These are phyloP conservation scores for Ganoderma sinense DNA, from an alignment of 1,284 basidiomycete genomes.

Conservation along the genomic window DNA sequence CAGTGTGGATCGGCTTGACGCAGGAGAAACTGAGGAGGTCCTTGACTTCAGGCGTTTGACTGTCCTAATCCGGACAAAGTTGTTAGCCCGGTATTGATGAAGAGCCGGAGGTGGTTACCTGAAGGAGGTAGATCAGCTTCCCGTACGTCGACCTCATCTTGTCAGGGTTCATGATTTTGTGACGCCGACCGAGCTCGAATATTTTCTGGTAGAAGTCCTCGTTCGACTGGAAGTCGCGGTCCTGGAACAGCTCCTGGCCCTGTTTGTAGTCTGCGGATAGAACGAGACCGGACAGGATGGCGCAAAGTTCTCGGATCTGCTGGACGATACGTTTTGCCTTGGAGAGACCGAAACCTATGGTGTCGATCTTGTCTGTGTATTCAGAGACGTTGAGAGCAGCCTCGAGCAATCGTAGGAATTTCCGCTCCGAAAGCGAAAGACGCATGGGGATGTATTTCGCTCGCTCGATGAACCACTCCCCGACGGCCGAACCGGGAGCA, in stretches of 20 bases:
- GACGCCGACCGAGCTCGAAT: slow-evolving; percentile 81
- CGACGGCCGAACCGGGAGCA: slow-evolving; percentile 61
- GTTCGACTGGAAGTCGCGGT: slow-evolving; percentile 80
- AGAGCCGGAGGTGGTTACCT: slow-evolving; percentile 49
- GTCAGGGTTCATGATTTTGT: slow-evolving; percentile 89
- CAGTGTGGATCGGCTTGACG: slow-evolving; percentile 76
- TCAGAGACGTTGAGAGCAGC: slow-evolving; percentile 83
- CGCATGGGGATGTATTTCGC: slow-evolving; percentile 81
- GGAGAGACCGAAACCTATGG: slow-evolving; percentile 72
- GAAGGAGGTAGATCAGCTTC: slow-evolving; percentile 82
- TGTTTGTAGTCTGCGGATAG: slow-evolving; percentile 84
- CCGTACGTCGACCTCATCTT: slow-evolving; percentile 89
- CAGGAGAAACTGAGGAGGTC: slow-evolving; percentile 80
- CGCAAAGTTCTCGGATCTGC: slow-evolving; percentile 83
- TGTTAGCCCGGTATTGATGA: background rate
- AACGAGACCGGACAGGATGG: slow-evolving; percentile 81
- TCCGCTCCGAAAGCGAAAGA: slow-evolving; percentile 74
- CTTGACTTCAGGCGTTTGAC: slow-evolving; percentile 78
- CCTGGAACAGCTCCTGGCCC: slow-evolving; percentile 82
- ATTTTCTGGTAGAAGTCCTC: slow-evolving; percentile 78
- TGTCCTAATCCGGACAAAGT: slow-evolving; percentile 59
- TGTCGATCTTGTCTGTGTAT: slow-evolving; percentile 88
- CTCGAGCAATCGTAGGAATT: slow-evolving; percentile 81
- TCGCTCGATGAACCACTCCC: slow-evolving; percentile 84
- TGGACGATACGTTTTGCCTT: slow-evolving; percentile 84